These are phyloP conservation scores for Pythium rhizo-oryzae DNA, from an alignment of 352 stramenopile species.

Conservation along the genomic window DNA sequence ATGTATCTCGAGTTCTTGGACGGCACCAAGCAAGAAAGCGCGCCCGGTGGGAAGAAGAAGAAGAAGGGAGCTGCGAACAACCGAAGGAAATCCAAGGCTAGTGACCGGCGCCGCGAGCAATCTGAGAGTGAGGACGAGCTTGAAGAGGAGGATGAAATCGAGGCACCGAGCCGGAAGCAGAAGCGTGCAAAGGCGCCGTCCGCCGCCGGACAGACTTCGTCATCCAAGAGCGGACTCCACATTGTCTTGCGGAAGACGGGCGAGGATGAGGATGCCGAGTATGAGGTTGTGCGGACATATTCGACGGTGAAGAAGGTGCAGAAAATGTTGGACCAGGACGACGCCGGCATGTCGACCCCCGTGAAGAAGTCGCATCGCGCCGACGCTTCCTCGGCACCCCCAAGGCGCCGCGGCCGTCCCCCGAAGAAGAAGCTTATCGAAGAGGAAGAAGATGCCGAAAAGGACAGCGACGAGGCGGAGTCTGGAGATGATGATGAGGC, in stretches of 20 bases:
- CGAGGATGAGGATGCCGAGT: slow-evolving; percentile 22
- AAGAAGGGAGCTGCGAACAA: slow-evolving; percentile 36
- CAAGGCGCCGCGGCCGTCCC: slow-evolving; percentile 21
- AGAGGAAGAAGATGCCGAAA: slow-evolving; percentile 26
- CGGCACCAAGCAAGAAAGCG: slow-evolving; percentile 51
- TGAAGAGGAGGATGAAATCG: slow-evolving; percentile 34
- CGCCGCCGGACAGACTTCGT: slow-evolving; percentile 2
- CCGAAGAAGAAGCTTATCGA: slow-evolving; percentile 26
- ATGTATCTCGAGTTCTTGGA: slow-evolving; percentile 90
- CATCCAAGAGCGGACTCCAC: slow-evolving; percentile 32
- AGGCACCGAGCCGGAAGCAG: slow-evolving; percentile 27
- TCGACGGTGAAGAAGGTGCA: slow-evolving; percentile 35
- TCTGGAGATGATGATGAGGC: slow-evolving; percentile 30
- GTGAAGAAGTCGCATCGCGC: slow-evolving; percentile 23
- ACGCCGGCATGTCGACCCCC: not conserved
- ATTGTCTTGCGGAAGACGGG: slow-evolving; percentile 27
- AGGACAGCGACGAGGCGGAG: slow-evolving; percentile 26
- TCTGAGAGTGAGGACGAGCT: slow-evolving; percentile 30
- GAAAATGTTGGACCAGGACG: slow-evolving; percentile 16
- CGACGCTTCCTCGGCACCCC: not conserved
- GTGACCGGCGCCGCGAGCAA: slow-evolving; percentile 13
- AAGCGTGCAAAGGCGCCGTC: slow-evolving; percentile 22
- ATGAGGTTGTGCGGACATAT: slow-evolving; percentile 30
- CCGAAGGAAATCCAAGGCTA: slow-evolving; percentile 45
- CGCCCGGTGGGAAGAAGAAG: slow-evolving; percentile 32